Base-by-base conservation (phyloP, 108 stramenopile species). In the Nannochloropsis gaditana region DNA sequence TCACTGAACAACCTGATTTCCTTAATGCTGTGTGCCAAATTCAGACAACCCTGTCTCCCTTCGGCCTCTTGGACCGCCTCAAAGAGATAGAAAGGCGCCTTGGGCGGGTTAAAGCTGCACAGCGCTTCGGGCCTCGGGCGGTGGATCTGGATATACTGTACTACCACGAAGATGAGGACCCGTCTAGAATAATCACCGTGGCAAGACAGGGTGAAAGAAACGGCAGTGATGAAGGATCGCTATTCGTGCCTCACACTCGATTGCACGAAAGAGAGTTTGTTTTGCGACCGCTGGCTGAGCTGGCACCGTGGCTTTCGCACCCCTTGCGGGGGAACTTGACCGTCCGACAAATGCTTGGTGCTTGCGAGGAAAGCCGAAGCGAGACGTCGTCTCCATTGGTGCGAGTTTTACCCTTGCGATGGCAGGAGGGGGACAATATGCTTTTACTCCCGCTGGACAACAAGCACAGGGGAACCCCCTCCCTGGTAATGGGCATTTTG, bases 401-500 rank as follows among this genome's bases (percentile, higher is more conserved):
- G 43, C 41, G 83, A 9, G 83, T 93, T 87, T 81, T 96, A 4
- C 44, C 79, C 17, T 93, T 95, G 85, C 92, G 94, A 82, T 43
- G 79, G 44, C 31, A 82, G 59, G 82, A 81, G 82, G 73, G 43
- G 45, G 59, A 47, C 86, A 11, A 86, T 43, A 9, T 15, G 79
- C 83, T 82, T 44, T 11, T 87, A 42, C 42, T 42, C 82, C 85
- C 85, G n/a, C 31, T 83, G 44, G 86, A 87, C 82, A 9, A 9
- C 31, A 9, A 10, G 79, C 44, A 15, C 44, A 80, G 17, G 11
- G 82, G 91, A 45, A 90, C 94, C 9, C 21, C 93, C n/a, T 95
- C 96, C 15, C 84, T 96, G 9, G 91, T 97, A 83, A 97, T 97
- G 96, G 98, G 97, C 11, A 95, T 99, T 82, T 85, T 99, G 10